Percentiles rank a stretch among this genome's conserved stretches.
Evolutionary conservation across 768 basidiomycete species (phyloP).

Genomic region (Leccinum uliginosum): DNA sequence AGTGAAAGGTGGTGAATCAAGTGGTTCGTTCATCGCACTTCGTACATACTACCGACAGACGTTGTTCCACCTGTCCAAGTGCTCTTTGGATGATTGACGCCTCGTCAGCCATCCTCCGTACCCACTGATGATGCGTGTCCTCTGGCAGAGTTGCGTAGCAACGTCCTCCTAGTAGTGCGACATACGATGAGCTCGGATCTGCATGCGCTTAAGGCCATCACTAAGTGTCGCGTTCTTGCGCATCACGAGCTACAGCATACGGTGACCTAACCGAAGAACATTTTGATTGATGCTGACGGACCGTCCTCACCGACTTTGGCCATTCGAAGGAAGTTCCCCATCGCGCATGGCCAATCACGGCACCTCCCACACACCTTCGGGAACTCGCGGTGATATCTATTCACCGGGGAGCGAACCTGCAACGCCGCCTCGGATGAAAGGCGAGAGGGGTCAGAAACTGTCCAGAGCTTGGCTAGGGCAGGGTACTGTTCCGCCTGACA

Average conservation of each 20-base stretch:
- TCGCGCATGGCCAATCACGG: constrained; percentile 39
- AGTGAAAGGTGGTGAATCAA: too few species aligned
- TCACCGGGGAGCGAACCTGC: constrained; percentile 39
- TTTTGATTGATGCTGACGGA: constrained; percentile 89
- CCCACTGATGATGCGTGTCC: constrained; percentile 92
- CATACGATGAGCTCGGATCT: constrained; percentile 68
- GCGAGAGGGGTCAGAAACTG: constrained; percentile 50
- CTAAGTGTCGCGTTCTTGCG: constrained; percentile 93
- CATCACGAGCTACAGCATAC: constrained; percentile 95
- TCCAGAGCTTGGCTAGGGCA: constrained; percentile 56
- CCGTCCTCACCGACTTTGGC: constrained; percentile 96
- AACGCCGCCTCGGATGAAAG: constrained; percentile 77
- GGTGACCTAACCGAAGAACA: constrained; percentile 98
- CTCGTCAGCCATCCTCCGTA: too few species aligned
- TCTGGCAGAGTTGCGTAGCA: constrained; percentile 97
- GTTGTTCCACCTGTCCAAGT: too few species aligned
- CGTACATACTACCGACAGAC: too few species aligned
- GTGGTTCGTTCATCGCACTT: too few species aligned
- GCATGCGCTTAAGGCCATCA: constrained; percentile 96
- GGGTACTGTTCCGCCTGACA: constrained; percentile 48
- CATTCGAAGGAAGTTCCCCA: constrained; percentile 87
- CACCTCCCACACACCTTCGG: constrained; percentile 58
- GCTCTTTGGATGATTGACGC: too few species aligned
- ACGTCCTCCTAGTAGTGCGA: constrained; percentile 87
- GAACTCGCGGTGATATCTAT: constrained; percentile 49